phyloP scores from a whole-genome alignment of 352 stramenopile genomes.

The Globisporangium mamillatum region DNA sequence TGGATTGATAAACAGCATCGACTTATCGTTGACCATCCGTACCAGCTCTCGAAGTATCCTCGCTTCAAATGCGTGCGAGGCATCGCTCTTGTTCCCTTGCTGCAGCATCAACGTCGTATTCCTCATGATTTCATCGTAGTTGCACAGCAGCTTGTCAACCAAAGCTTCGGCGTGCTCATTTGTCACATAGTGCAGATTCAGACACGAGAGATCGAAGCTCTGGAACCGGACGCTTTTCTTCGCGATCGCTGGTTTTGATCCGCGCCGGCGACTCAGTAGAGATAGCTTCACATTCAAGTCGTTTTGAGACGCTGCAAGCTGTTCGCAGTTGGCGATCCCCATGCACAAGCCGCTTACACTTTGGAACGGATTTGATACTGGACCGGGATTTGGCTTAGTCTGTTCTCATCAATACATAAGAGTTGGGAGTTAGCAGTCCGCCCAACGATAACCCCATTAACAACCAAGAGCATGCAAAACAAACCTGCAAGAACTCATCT shows the following conservation, averaged over 20 bases:
- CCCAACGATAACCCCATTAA: background rate
- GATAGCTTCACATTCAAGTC: constrained; percentile 17
- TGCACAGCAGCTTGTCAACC: constrained; percentile 42
- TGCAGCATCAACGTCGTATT: constrained; percentile 26
- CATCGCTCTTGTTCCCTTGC: background rate
- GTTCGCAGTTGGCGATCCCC: constrained; percentile 39
- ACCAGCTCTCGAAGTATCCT: constrained; percentile 23
- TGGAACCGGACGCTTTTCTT: constrained; percentile 58
- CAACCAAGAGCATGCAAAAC: background rate
- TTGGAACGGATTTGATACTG: constrained; percentile 19
- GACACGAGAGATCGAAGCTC: constrained; percentile 62
- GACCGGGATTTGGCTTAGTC: background rate
- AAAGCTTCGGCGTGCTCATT: constrained; percentile 36
- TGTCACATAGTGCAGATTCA: constrained; percentile 56
- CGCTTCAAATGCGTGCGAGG: background rate
- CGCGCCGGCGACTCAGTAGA: constrained; percentile 13
- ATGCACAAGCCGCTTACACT: constrained; percentile 28
- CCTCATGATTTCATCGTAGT: constrained; percentile 43
- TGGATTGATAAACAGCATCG: constrained; percentile 15
- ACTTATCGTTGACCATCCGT: constrained; percentile 9
- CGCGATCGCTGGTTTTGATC: constrained; percentile 6
- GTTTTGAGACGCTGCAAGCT: constrained; percentile 30
- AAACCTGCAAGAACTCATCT: constrained; percentile 15
- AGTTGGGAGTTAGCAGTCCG: background rate
- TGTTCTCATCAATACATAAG: background rate